Evolutionary conservation across 164 flowering plant species (phyloP), one percentile per base, ranked within the genome.

Genomic region (Chimonanthus salicifolius): DNA sequence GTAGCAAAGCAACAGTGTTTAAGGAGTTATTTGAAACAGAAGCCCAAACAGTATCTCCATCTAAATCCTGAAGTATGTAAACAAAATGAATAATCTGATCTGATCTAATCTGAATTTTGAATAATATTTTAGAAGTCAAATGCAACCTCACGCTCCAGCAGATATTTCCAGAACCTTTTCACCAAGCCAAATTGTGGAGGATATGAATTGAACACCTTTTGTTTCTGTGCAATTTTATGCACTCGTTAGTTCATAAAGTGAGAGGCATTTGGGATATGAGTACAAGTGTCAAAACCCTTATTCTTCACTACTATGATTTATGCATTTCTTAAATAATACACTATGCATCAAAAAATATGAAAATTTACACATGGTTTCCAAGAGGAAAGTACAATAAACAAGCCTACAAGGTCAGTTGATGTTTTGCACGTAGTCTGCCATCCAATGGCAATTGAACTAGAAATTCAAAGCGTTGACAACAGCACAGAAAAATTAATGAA

Each of bases 81-180:
- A 72, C 63, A 62, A 73, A 71, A 54, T 45, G 62, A 68, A 69
- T 69, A 9, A 50, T 3, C 50, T 3, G 66, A 62, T 49, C 70
- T 1, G 44, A 20, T 51, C 1, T 47, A 68, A 64, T 5, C 16
- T 49, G 13, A 58, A 48, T 46, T 21, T 15, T 50, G 5, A 9
- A 43, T 54, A 51, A 48, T 46, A 63, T 68, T 70, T 77, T 68
- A 64, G 75, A 33, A 18, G 62, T 54, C 44, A 9, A 33, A 68
- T 62, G 62, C 33, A 62, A 95, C 99, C 97, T 90, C 90, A 20
- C 85, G 91, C 9, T 87, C 92, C 78, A 91, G 78, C 54, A 92
- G 79, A 79, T 91, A 95, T 72, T 85, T 89, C 99, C 99, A 95
- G 77, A 91, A 92, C 84, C 98, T 87, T 82, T 90, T 95, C 79